Percentiles rank a stretch among this genome's conserved stretches.
Conservation (phyloP, 2,329 filamentous ascomycete species). For the Colletotrichum simmondsii region DNA sequence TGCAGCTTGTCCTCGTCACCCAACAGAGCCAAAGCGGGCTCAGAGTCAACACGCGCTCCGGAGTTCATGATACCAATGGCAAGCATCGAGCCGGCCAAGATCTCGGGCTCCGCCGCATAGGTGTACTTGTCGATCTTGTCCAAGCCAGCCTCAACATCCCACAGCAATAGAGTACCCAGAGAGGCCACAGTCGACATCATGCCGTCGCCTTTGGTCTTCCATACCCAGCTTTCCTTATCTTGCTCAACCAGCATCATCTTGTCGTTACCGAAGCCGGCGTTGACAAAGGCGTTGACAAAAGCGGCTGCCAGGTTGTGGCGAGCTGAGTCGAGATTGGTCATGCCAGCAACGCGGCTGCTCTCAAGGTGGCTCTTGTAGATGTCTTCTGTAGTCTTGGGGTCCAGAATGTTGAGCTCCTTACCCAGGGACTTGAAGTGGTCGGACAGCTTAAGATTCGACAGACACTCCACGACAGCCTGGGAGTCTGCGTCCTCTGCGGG, state of each 20-base stretch:
- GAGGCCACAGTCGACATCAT: conserved; percentile 98
- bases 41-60: conserved; percentile 87
- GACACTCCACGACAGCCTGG: conserved; percentile 80
- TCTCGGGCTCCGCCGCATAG: conserved; percentile 82
- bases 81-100: conserved; percentile 91
- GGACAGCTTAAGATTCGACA: conserved; percentile 88
- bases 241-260: conserved; percentile 97
- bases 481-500: conserved; percentile 74
- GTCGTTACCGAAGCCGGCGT: conserved; percentile 93
- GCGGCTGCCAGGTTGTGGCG: conserved; percentile 94
- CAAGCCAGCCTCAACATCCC: conserved; percentile 92
- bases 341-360: conserved; percentile 89
- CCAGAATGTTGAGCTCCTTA: conserved; percentile 96
- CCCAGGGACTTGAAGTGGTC: conserved; percentile 94
- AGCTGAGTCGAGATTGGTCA: conserved; percentile 95
- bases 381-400: conserved; percentile 96
- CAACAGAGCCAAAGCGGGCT: conserved; percentile 89
- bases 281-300: conserved; percentile 97
- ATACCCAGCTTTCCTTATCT: conserved; percentile 94
- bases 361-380: conserved; percentile 99
- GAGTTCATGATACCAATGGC: conserved; percentile 97
- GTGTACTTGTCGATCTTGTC: conserved; percentile 97
- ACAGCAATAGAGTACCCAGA: conserved; percentile 88
- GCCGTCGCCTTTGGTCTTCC: conserved; percentile 98
- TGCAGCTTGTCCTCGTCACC: conserved; percentile 83